Conservation (phyloP, 352 stramenopile species). For the Elongisporangium anandrum region DNA sequence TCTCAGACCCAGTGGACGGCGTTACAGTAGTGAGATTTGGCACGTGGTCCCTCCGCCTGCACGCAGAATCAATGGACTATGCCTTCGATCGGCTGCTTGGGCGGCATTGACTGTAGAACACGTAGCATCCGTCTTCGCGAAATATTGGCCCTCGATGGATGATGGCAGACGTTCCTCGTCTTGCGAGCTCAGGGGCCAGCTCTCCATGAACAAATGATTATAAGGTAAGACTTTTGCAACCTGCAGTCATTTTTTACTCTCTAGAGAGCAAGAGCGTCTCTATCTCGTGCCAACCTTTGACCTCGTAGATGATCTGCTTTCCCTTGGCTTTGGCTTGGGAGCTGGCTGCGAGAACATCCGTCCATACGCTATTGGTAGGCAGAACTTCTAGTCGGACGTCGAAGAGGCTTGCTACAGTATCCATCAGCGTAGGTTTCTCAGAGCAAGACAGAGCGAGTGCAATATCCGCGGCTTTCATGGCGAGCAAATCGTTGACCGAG, state of each 20-base stretch:
- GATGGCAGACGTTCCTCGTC: too few species aligned
- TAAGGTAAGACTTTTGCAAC: too few species aligned
- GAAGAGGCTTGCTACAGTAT: slow-evolving; percentile 22
- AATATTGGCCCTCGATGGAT: too few species aligned
- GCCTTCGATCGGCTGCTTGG: too few species aligned
- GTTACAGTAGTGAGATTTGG: too few species aligned
- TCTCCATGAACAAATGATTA: too few species aligned
- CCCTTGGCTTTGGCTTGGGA: background rate
- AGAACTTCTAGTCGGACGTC: background rate
- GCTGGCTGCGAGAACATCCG: background rate
- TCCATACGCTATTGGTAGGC: background rate
- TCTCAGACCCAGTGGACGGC: too few species aligned
- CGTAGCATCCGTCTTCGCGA: too few species aligned
- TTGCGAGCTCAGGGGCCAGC: too few species aligned
- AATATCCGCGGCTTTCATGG: slow-evolving; percentile 57
- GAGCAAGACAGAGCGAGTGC: slow-evolving; percentile 28
- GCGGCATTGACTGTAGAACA: too few species aligned
- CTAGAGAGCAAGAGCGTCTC: background rate
- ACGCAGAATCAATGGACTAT: too few species aligned
- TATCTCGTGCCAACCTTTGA: background rate
- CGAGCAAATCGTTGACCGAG: slow-evolving; percentile 60
- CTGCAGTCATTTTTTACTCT: background rate
- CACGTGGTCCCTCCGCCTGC: too few species aligned
- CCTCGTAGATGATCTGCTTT: background rate
- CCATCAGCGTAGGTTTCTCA: background rate